Percentiles rank a stretch among this genome's conserved stretches.
These are phyloP conservation scores for Pulicaria dysenterica DNA, from an alignment of 129 eudicot genomes.

Conservation along the genomic window DNA sequence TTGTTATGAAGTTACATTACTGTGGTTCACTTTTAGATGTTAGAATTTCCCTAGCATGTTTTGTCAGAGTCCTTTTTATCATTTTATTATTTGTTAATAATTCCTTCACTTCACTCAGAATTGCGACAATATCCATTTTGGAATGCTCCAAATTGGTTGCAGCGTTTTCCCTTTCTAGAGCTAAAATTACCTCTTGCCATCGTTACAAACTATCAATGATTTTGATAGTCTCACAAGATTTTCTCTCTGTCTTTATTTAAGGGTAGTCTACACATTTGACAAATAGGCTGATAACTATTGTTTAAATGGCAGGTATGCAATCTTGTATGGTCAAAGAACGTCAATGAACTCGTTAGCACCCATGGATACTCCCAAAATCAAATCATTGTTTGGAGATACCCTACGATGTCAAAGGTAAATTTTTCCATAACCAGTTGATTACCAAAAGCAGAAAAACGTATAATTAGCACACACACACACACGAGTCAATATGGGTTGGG, in stretches of 20 bases:
- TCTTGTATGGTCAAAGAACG: slow-evolving; percentile 98
- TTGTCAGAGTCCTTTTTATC: not conserved
- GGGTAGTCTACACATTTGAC: slow-evolving; percentile 19
- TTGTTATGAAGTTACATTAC: not conserved
- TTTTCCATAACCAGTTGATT: not conserved
- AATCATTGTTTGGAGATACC: slow-evolving; percentile 97
- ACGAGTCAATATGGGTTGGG: not conserved
- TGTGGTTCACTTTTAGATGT: not conserved
- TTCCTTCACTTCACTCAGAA: not conserved
- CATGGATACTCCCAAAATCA: slow-evolving; percentile 99
- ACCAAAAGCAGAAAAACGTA: slow-evolving; percentile 14
- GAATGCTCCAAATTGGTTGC: not conserved
- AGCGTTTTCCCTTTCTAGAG: not conserved
- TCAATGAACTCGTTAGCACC: slow-evolving; percentile 97
- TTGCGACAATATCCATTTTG: not conserved
- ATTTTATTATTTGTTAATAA: not conserved
- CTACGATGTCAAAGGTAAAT: slow-evolving; percentile 93
- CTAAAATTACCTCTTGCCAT: not conserved
- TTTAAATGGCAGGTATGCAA: slow-evolving; percentile 80
- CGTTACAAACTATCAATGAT: not conserved
- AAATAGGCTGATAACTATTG: slow-evolving; percentile 17
- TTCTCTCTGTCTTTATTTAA: not conserved
- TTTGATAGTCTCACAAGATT: slow-evolving; percentile 11
- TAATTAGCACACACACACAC: not conserved
- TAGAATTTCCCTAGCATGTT: not conserved